Conservation (phyloP, 441 rosid genomes). For the Erysimum cheiri region DNA sequence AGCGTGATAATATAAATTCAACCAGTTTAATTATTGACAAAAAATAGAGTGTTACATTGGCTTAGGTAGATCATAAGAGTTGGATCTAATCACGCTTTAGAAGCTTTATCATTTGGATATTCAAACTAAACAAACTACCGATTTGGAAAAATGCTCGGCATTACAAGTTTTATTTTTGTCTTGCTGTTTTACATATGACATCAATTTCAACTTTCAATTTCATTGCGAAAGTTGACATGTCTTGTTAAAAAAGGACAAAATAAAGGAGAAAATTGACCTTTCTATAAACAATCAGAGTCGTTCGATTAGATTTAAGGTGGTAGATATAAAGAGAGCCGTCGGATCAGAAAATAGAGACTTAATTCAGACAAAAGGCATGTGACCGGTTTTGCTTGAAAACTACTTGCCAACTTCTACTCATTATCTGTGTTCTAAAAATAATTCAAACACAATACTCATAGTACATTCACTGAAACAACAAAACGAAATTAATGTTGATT, state of each 20-base stretch:
- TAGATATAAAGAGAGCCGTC: slow-evolving; percentile 16
- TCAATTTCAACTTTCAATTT: neutral
- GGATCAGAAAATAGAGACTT: slow-evolving; percentile 24
- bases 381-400: slow-evolving; percentile 42
- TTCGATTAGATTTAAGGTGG: slow-evolving; percentile 19
- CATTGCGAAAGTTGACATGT: slow-evolving; percentile 4
- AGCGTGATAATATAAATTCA: neutral
- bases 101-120: neutral
- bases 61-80: neutral
- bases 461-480: slow-evolving; percentile 8
- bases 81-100: neutral
- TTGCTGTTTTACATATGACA: neutral
- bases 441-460: neutral
- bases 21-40: neutral
- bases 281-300: slow-evolving; percentile 3
- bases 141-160: neutral
- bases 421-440: slow-evolving; percentile 3
- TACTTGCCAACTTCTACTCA: slow-evolving; percentile 30
- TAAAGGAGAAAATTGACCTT: slow-evolving; percentile 11
- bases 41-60: neutral
- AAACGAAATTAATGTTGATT: slow-evolving; percentile 1
- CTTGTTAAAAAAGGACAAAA: neutral
- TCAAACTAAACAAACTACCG: neutral
- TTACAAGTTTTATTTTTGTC: neutral
- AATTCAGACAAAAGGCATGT: slow-evolving; percentile 42